These are phyloP conservation scores for Aureobasidium sp. DNA, from an alignment of 2,329 filamentous ascomycete species.

Conservation along the genomic window DNA sequence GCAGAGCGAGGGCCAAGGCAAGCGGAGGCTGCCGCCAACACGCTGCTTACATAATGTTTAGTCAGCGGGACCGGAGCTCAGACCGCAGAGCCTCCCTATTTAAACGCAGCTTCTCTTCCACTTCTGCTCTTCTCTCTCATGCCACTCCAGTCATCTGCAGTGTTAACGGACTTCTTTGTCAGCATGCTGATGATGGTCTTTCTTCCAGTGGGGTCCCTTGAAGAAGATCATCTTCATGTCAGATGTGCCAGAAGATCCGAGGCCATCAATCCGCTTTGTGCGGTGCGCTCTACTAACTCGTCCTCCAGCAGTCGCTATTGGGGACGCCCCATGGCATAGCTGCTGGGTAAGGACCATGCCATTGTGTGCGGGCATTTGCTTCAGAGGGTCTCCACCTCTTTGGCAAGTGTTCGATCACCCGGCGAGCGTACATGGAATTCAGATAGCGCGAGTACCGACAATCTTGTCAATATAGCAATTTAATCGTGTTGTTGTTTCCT, in stretches of 20 bases:
- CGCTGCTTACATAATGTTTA: background rate
- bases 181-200: background rate
- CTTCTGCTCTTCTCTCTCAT: background rate
- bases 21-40: background rate
- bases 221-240: background rate
- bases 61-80: background rate
- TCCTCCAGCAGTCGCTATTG: background rate
- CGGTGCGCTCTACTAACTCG: background rate
- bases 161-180: background rate
- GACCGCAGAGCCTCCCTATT: background rate
- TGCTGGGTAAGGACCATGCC: background rate
- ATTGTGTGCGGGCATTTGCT: background rate
- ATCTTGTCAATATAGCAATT: background rate
- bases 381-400: background rate
- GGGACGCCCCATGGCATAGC: background rate
- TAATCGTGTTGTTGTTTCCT: background rate
- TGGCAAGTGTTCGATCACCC: background rate
- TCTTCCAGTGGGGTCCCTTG: background rate
- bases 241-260: background rate
- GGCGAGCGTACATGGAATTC: constrained; percentile 7
- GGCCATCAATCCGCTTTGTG: constrained; percentile 10
- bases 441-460: background rate
- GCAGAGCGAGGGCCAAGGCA: background rate
- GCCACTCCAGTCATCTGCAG: background rate
- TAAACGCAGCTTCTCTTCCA: background rate